phyloP scores from a whole-genome alignment of 768 basidiomycete species.

The Panellus pusillus region DNA sequence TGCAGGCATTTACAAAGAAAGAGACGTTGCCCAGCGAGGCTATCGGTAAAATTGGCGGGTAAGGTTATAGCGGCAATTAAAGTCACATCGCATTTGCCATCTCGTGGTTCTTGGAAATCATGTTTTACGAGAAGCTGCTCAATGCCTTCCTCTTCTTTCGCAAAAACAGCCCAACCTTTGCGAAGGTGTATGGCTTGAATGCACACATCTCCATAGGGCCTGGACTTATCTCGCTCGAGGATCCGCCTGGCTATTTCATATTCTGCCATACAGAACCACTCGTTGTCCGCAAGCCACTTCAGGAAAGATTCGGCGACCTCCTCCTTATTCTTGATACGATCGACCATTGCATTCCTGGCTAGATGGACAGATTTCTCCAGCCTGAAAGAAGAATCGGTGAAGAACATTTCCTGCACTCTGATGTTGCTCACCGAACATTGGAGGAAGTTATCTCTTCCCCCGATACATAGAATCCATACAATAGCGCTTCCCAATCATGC shows the following conservation, averaged over 20 bases:
- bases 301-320: too few relatives aligned
- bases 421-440: conserved; percentile 1
- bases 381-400: too few relatives aligned
- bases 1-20: background rate
- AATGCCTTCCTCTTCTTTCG: background rate
- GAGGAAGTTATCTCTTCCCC: background rate
- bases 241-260: too few relatives aligned
- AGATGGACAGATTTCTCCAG: too few relatives aligned
- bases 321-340: too few relatives aligned
- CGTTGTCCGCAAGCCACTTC: too few relatives aligned
- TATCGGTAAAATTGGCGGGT: background rate
- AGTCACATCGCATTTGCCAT: background rate
- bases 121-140: background rate
- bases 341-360: too few relatives aligned
- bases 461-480: background rate
- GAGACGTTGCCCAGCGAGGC: background rate
- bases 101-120: background rate
- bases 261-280: too few relatives aligned
- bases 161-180: background rate
- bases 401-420: too few relatives aligned
- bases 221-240: too few relatives aligned
- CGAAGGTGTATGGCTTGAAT: too few relatives aligned
- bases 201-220: too few relatives aligned
- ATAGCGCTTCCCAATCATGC: conserved; percentile 11
- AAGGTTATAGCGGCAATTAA: background rate